Evolutionary conservation across 495 filamentous ascomycete species (phyloP).

Genomic region (Xylaria longipes): DNA sequence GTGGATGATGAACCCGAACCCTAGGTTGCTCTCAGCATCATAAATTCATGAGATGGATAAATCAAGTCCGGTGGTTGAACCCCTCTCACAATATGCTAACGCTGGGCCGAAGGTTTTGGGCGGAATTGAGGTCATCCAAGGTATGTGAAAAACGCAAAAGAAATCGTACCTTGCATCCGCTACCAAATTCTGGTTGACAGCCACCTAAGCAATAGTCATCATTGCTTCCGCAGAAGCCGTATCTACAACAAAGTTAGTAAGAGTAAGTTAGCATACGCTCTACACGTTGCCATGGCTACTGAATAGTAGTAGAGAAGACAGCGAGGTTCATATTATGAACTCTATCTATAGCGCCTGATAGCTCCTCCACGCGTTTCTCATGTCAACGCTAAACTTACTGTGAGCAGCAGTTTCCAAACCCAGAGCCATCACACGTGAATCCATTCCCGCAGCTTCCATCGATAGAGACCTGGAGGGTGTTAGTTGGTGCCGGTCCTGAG

Average conservation of each 20-base stretch:
- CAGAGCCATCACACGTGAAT: constrained; percentile 49
- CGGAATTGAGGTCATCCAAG: constrained; percentile 27
- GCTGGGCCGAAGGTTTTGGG: constrained; percentile 9
- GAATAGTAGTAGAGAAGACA: background rate
- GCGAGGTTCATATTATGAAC: constrained; percentile 16
- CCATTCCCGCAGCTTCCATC: constrained; percentile 53
- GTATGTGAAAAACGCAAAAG: constrained; percentile 19
- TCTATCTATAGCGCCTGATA: constrained; percentile 1
- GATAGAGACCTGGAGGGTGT: constrained; percentile 33
- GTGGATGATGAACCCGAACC: constrained; percentile 9
- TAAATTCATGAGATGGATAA: background rate
- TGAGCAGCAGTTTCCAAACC: constrained; percentile 52
- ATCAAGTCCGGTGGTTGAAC: background rate
- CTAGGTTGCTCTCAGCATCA: constrained; percentile 19
- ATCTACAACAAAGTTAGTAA: constrained; percentile 25
- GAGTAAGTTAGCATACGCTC: constrained; percentile 13
- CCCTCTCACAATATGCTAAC: background rate
- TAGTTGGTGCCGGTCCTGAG: constrained; percentile 31
- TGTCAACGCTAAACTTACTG: constrained; percentile 34
- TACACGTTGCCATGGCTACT: background rate
- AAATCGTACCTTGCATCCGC: constrained; percentile 42
- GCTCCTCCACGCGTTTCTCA: background rate
- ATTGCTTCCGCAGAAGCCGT: constrained; percentile 47
- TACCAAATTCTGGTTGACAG: constrained; percentile 48
- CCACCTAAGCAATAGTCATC: constrained; percentile 48